phyloP scores from a whole-genome alignment of 2,329 filamentous ascomycete genomes.

The Botrytis fragariae region DNA sequence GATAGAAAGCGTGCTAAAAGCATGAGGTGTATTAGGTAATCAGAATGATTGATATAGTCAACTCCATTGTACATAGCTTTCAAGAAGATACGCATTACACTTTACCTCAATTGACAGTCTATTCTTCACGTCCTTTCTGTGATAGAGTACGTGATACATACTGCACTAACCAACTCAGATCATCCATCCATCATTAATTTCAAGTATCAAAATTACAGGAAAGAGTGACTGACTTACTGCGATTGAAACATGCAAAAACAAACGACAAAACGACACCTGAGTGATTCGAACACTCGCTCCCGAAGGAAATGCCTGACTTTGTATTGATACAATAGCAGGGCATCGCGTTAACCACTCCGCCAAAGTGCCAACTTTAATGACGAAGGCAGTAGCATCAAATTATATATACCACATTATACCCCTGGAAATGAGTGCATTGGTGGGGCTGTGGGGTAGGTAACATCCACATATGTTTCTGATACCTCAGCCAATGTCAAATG shows the following conservation, averaged over 20 bases:
- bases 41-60: no score
- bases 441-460: not conserved
- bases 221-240: not conserved
- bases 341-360: not conserved
- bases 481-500: not conserved
- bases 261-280: not conserved
- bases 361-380: not conserved
- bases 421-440: not conserved
- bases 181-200: not conserved
- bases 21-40: no score
- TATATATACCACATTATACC: accelerated
- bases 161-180: no score
- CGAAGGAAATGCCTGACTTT: not conserved
- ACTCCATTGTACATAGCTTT: no score
- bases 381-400: accelerated
- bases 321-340: not conserved
- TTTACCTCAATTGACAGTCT: no score
- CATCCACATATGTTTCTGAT: not conserved
- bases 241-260: not conserved
- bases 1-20: no score
- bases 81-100: no score
- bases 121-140: no score
- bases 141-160: not conserved
- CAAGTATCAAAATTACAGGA: not conserved
- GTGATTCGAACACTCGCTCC: not conserved